These are phyloP conservation scores for Saccharomyces hybrid DNA, from an alignment of 1,139 yeast species.

Conservation along the genomic window DNA sequence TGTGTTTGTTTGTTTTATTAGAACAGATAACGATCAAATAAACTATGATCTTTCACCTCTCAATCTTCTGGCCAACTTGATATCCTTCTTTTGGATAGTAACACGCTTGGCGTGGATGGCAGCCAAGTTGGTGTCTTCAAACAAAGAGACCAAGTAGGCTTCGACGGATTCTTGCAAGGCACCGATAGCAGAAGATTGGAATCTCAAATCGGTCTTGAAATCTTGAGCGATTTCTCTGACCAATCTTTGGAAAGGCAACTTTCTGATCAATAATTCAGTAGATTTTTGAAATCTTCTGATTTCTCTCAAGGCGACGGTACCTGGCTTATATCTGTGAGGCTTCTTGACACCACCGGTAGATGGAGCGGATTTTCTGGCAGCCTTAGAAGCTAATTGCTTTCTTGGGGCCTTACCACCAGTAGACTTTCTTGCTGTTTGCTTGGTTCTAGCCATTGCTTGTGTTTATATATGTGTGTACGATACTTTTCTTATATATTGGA, in stretches of 20 bases:
- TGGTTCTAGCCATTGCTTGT: conserved; percentile 84
- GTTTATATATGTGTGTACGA: not conserved
- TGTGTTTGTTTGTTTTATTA: not conserved
- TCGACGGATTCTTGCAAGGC: conserved; percentile 97
- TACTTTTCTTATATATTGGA: not conserved
- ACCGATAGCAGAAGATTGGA: conserved; percentile 97
- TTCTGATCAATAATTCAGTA: conserved; percentile 91
- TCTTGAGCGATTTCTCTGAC: conserved; percentile 97
- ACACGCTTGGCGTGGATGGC: conserved; percentile 99
- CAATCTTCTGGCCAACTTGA: conserved; percentile 97
- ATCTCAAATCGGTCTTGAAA: conserved; percentile 95
- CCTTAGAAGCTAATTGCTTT: conserved; percentile 97
- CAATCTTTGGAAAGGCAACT: conserved; percentile 96
- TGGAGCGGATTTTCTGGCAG: conserved; percentile 97
- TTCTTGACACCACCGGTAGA: conserved; percentile 97
- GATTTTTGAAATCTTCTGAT: conserved; percentile 98
- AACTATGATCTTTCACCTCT: conserved; percentile 84
- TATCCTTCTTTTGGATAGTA: conserved; percentile 97
- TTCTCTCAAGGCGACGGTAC: conserved; percentile 98
- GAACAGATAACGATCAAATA: not conserved
- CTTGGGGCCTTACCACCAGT: conserved; percentile 99
- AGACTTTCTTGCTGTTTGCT: conserved; percentile 97
- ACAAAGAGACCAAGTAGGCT: conserved; percentile 84
- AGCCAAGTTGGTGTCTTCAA: conserved; percentile 95
- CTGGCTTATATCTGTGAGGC: conserved; percentile 99